Percentiles rank a stretch among this genome's conserved stretches.
Conservation (phyloP, 2,329 filamentous ascomycete genomes). For the Ascochyta viciae-villosae region DNA sequence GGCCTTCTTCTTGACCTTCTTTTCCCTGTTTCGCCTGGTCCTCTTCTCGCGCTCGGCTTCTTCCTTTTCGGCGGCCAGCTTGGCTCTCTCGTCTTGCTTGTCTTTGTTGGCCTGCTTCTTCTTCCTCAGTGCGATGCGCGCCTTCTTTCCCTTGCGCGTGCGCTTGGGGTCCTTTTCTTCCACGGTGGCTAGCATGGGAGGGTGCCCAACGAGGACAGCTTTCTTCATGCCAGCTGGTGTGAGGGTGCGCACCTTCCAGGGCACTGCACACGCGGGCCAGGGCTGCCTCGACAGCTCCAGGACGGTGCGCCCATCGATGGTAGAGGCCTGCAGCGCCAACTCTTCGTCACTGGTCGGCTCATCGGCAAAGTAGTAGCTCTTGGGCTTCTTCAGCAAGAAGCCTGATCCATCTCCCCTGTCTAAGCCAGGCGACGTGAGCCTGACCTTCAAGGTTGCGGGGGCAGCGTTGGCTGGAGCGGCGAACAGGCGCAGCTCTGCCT, state of each 20-base stretch:
- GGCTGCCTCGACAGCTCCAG: slow-evolving; percentile 37
- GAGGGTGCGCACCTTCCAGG: slow-evolving; percentile 45
- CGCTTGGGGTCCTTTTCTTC: slow-evolving; percentile 35
- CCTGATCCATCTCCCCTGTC: slow-evolving; percentile 33
- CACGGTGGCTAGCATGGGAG: slow-evolving; percentile 26
- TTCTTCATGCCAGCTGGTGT: slow-evolving; percentile 41
- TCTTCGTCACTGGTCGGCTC: slow-evolving; percentile 33
- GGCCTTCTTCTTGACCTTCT: slow-evolving; percentile 49
- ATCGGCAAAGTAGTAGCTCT: slow-evolving; percentile 46
- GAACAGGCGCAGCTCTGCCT: slow-evolving; percentile 46
- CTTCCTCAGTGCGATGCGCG: slow-evolving; percentile 43
- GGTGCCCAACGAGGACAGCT: slow-evolving; percentile 40
- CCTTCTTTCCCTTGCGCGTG: slow-evolving; percentile 46
- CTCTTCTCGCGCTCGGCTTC: slow-evolving; percentile 46
- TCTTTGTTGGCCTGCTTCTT: slow-evolving; percentile 37
- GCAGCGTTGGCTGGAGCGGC: slow-evolving; percentile 32
- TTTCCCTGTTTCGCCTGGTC: slow-evolving; percentile 47
- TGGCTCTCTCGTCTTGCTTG: slow-evolving; percentile 35
- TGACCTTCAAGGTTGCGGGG: slow-evolving; percentile 37
- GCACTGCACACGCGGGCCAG: slow-evolving; percentile 46
- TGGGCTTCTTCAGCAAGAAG: slow-evolving; percentile 39
- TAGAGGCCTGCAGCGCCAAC: slow-evolving; percentile 32
- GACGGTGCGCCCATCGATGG: slow-evolving; percentile 39
- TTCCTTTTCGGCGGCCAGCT: slow-evolving; percentile 40
- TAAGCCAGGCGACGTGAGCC: slow-evolving; percentile 40